Conservation (phyloP, 257 asterid species). For the Gentiana straminea region DNA sequence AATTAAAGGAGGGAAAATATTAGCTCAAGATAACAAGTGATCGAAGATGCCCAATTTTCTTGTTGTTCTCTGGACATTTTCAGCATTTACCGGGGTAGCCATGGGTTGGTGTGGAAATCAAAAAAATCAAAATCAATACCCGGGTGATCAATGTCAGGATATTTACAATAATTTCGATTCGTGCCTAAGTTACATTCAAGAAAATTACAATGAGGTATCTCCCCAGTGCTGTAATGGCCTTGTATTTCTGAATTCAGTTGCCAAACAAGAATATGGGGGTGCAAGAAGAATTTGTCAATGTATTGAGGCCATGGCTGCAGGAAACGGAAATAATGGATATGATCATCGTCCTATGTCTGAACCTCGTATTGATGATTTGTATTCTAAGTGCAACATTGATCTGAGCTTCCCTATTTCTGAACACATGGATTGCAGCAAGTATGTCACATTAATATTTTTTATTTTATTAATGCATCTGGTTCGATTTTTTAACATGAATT, state of each 20-base stretch:
- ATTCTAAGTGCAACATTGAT: constrained; percentile 3
- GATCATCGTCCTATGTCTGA: constrained; percentile 2
- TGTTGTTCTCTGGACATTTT: not conserved
- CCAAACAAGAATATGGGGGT: constrained; percentile 1
- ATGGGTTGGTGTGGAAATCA: not conserved
- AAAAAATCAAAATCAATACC: not conserved
- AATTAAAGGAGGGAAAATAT: too few relatives aligned
- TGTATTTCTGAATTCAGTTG: not conserved
- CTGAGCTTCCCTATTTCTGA: constrained; percentile 19
- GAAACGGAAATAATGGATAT: too few relatives aligned
- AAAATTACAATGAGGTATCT: constrained; percentile 3
- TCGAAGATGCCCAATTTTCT: not conserved
- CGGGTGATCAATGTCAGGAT: constrained; percentile 11
- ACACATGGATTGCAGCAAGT: constrained; percentile 15
- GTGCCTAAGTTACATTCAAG: constrained; percentile 14
- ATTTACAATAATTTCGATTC: constrained; percentile 12
- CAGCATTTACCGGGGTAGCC: not conserved
- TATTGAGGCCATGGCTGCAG: not conserved
- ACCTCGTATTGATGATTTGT: constrained; percentile 2
- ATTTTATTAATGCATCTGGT: too few relatives aligned
- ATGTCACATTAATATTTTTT: not conserved
- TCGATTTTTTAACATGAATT: too few relatives aligned
- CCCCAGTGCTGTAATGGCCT: constrained; percentile 1
- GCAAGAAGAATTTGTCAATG: not conserved
- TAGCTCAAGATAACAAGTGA: not conserved